Base-by-base conservation (phyloP, 805 yeast genomes). In the Wickerhamiella shivajii region DNA sequence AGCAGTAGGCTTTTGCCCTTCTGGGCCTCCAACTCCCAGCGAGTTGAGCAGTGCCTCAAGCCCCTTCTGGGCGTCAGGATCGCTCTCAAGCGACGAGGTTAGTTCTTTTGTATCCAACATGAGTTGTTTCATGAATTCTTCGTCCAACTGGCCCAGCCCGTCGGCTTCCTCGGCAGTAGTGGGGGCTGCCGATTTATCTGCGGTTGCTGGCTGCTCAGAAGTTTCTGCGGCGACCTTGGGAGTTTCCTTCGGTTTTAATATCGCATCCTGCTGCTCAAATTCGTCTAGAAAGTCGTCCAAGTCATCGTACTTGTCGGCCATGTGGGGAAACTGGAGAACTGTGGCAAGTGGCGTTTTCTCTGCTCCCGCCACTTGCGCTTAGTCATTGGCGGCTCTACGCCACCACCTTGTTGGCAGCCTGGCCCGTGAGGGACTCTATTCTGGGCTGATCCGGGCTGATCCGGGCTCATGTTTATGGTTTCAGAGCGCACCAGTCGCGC, bases 281-380 rank as follows among this genome's bases (percentile, higher is more conserved):
- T 84, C 95, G 49, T 84, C 94, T 33, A 87, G 61, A 39, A 81
- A 63, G 46, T 81, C 93, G 39, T 47, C 51, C 23, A 47, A 29
- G 29, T 47, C 51, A 31, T 46, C 50, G 35, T 43, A 46, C 31
- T 43, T 39, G 29, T 39, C 42, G 8, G 41, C 31, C 44, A 40
- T 40, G 30, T 31, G 19, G 24, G 34, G 27, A 18, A 13, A 23
- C 15, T 13, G 31, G 30, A 6, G 16, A 11, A 17, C 17, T 29
- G 32, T 29, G 32, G 32, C n/a, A n/a, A n/a, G n/a, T n/a, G n/a
- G n/a, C n/a, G n/a, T n/a, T n/a, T n/a, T n/a, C n/a, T n/a, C n/a
- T n/a, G n/a, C n/a, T n/a, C n/a, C n/a, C n/a, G n/a, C n/a, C n/a
- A n/a, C n/a, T n/a, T n/a, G n/a, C n/a, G n/a, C n/a, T n/a, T n/a